A percentile compares a stretch with the other conserved stretches of the same genome.
Conservation (phyloP, 257 asterid genomes). For the Solanum pinnatisectum region DNA sequence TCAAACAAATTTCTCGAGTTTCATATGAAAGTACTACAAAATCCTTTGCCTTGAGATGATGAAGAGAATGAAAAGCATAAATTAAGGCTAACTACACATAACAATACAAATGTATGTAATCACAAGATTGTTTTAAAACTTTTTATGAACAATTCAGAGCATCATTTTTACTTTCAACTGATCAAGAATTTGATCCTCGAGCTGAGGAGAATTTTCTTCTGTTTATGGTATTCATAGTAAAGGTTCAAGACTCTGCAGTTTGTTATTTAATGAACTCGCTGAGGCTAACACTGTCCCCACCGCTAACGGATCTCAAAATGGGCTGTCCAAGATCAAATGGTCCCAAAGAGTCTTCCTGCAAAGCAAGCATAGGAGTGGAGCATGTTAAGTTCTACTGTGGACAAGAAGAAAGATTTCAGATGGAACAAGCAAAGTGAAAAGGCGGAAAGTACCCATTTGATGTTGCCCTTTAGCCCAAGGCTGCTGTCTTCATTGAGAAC, state of each 20-base stretch:
- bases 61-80: background rate
- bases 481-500: slow-evolving; percentile 22
- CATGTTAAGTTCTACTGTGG: background rate
- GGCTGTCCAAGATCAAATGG: slow-evolving; percentile 19
- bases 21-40: background rate
- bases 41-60: background rate
- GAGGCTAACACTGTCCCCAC: slow-evolving; percentile 15
- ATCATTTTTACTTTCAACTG: background rate
- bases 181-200: background rate
- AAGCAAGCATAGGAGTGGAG: slow-evolving; percentile 2
- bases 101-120: background rate
- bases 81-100: background rate
- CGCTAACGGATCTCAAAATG: background rate
- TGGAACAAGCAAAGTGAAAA: background rate
- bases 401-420: background rate
- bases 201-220: background rate
- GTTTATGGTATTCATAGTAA: background rate
- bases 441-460: slow-evolving; percentile 25
- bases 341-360: slow-evolving; percentile 30
- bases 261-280: slow-evolving; percentile 10
- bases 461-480: slow-evolving; percentile 18
- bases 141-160: background rate
- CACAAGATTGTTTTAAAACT: background rate
- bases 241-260: background rate
- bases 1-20: background rate